Conservation (phyloP, 495 filamentous ascomycete genomes). For the Cladorrhinum samala region DNA sequence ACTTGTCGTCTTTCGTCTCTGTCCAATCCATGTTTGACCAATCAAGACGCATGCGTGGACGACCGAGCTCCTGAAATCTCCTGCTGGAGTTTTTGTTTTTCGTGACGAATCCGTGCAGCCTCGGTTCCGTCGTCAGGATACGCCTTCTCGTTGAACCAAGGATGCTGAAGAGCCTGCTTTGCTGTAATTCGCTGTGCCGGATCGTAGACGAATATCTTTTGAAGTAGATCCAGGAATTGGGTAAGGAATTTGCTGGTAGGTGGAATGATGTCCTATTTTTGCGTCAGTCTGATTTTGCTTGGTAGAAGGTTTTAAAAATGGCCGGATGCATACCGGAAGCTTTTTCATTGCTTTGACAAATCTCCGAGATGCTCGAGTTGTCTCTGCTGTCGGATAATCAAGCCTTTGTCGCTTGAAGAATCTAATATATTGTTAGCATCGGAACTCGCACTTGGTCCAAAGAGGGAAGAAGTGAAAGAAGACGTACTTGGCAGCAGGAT, state of each 20-base stretch:
- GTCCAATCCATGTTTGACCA: too few relatives aligned
- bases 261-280: slow-evolving; percentile 78
- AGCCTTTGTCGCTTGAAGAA: slow-evolving; percentile 81
- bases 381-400: slow-evolving; percentile 84
- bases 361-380: slow-evolving; percentile 78
- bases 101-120: slow-evolving; percentile 65
- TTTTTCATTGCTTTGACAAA: slow-evolving; percentile 95
- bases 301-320: neutral
- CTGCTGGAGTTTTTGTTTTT: slow-evolving; percentile 27
- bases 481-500: slow-evolving; percentile 76
- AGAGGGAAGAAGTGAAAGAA: neutral
- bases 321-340: slow-evolving; percentile 62
- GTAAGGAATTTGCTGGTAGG: slow-evolving; percentile 68
- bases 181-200: slow-evolving; percentile 85
- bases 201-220: slow-evolving; percentile 92
- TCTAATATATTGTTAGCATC: slow-evolving; percentile 41
- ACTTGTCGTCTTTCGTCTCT: too few relatives aligned
- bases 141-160: slow-evolving; percentile 84
- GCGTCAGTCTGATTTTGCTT: slow-evolving; percentile 33
- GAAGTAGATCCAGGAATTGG: slow-evolving; percentile 80
- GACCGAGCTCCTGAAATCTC: neutral
- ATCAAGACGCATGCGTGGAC: neutral
- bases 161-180: slow-evolving; percentile 82
- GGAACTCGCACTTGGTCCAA: too few relatives aligned
- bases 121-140: slow-evolving; percentile 89